Evolutionary conservation across 495 filamentous ascomycete genomes (phyloP).

Genomic region (Pyrenopolyporus hunteri): DNA sequence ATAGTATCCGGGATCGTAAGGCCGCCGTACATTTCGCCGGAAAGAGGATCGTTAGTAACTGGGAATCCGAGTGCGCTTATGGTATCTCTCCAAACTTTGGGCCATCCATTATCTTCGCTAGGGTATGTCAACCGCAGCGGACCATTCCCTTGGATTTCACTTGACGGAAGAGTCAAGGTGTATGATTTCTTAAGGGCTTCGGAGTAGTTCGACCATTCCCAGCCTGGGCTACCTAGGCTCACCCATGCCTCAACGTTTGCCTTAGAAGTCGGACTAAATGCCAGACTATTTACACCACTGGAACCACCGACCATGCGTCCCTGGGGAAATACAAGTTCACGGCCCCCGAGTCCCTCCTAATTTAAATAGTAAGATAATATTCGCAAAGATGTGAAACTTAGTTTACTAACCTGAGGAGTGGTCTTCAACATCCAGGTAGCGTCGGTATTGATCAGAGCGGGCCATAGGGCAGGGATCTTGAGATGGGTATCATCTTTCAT

Average conservation of each 20-base stretch:
- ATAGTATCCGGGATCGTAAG: constrained; percentile 40
- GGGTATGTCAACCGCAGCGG: constrained; percentile 24
- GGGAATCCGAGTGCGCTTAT: constrained; percentile 33
- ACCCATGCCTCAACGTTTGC: constrained; percentile 48
- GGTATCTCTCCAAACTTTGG: constrained; percentile 38
- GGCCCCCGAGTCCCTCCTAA: constrained; percentile 22
- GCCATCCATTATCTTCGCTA: constrained; percentile 18
- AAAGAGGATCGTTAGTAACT: constrained; percentile 14
- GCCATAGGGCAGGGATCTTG: constrained; percentile 39
- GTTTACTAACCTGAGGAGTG: constrained; percentile 41
- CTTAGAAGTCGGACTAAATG: constrained; percentile 18
- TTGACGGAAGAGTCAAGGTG: constrained; percentile 7
- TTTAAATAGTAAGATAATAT: neutral
- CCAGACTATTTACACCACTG: constrained; percentile 28
- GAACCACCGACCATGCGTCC: constrained; percentile 40
- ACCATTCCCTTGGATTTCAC: constrained; percentile 7
- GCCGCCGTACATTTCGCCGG: constrained; percentile 41
- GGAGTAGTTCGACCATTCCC: constrained; percentile 38
- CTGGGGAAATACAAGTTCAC: constrained; percentile 43
- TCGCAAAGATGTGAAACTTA: constrained; percentile 45
- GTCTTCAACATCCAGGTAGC: constrained; percentile 26
- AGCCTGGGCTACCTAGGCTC: constrained; percentile 47
- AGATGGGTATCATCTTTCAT: constrained; percentile 11
- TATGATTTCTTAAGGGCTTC: constrained; percentile 23
- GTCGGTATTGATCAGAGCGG: constrained; percentile 8